Base-by-base conservation (phyloP, 768 basidiomycete genomes). In the Lactarius hatsudake region DNA sequence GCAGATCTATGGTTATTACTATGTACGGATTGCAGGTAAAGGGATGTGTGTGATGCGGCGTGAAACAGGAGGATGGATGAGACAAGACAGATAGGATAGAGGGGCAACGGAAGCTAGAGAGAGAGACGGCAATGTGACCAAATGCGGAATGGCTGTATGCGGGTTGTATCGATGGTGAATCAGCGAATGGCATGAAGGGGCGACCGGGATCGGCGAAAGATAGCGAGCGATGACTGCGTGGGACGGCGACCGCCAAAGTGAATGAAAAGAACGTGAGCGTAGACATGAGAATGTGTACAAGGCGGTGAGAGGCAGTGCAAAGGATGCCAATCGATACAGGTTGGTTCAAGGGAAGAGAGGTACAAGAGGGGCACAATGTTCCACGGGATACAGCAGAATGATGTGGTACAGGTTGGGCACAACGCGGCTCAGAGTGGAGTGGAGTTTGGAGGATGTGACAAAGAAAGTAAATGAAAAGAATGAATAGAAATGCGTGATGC, bases 21-120 rank as follows among this genome's bases (percentile, higher is more conserved):
- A 64, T 68, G 67, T 63, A 64, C 59, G 62, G 62, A 54, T 64
- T 68, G 62, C 67, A 61, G 62, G 59, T 68, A 32, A 64, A 26
- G 53, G 58, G 42, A 59, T 64, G 58, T 64, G 63, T 56, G 60
- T 64, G 34, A 45, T 64, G 67, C 53, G 63, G 58, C 59, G 34
- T 64, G 59, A 55, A 53, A 57, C 34, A 45, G 48, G 63, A 60
- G 26, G 67, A 36, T 56, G 58, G 61, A 67, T 26, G 63, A 64
- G 62, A 59, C 57, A 32, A 59, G 53, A 48, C 15, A 55, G n/a
- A 55, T 55, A 40, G 38, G n/a, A 55, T 38, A 20, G 40, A 48
- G 58, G 53, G 43, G 58, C 23, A 45, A 62, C 59, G 59, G 28
- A 64, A 36, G 42, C 62, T 53, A 60, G 42, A 13, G 63, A 40